These are phyloP conservation scores for Calonectria pauciramosa DNA, from an alignment of 2,329 filamentous ascomycete species.

Conservation along the genomic window DNA sequence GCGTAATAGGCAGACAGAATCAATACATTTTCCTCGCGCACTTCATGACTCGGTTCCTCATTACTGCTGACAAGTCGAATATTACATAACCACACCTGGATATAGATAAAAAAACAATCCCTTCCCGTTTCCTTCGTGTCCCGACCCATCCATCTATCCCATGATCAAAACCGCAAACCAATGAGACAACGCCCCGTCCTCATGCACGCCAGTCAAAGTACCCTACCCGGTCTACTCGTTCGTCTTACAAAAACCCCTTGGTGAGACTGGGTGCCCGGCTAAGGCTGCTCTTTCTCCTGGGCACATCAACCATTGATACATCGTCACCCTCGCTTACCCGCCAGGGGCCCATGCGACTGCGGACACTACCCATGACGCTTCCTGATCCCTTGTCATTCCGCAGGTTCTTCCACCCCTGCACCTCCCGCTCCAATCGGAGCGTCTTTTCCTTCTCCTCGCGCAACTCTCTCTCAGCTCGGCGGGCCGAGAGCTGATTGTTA, in stretches of 20 bases:
- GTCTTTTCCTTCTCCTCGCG: constrained; percentile 89
- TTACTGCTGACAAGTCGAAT: constrained; percentile 40
- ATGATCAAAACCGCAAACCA: constrained; percentile 33
- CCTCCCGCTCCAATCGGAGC: constrained; percentile 85
- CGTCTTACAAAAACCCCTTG: constrained; percentile 78
- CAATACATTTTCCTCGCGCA: background rate
- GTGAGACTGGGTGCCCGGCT: constrained; percentile 76
- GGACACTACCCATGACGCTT: constrained; percentile 62
- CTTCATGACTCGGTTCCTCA: constrained; percentile 30
- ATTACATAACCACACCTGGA: constrained; percentile 30
- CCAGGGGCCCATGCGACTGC: constrained; percentile 52
- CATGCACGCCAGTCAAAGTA: constrained; percentile 32
- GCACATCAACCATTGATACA: constrained; percentile 63
- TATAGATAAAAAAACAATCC: constrained; percentile 26
- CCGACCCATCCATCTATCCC: constrained; percentile 25
- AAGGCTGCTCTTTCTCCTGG: constrained; percentile 76
- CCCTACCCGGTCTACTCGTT: constrained; percentile 27
- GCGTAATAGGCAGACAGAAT: background rate
- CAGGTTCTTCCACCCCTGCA: constrained; percentile 87
- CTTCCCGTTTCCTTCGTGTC: constrained; percentile 20
- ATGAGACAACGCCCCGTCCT: constrained; percentile 42
- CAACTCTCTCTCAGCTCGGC: constrained; percentile 90
- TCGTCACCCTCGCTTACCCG: constrained; percentile 57
- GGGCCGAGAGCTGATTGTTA: constrained; percentile 81
- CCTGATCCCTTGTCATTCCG: constrained; percentile 71